Conservation (phyloP, 179 eudicot species). For the Beta macrorhiza region DNA sequence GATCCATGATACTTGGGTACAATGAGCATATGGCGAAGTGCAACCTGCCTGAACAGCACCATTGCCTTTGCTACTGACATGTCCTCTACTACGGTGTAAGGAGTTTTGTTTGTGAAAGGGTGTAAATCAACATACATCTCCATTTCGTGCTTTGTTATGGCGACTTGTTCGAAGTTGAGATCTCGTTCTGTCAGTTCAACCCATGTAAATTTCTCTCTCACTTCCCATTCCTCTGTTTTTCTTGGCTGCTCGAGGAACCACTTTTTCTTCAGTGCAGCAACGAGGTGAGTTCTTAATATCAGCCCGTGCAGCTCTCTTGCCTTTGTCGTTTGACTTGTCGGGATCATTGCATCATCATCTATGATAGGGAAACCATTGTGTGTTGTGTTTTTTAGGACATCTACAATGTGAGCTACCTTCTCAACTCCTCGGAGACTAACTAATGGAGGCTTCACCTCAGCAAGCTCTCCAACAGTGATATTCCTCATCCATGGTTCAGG, state of each 20-base stretch:
- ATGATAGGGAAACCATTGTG: slow-evolving; percentile 90
- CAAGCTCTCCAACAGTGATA: slow-evolving; percentile 73
- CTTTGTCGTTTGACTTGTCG: slow-evolving; percentile 33
- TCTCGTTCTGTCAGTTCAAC: slow-evolving; percentile 78
- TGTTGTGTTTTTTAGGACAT: slow-evolving; percentile 68
- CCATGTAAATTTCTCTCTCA: slow-evolving; percentile 66
- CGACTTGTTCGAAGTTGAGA: slow-evolving; percentile 58
- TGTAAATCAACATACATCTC: slow-evolving; percentile 80
- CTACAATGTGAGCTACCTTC: slow-evolving; percentile 74
- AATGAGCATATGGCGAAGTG: slow-evolving; percentile 85
- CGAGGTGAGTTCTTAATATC: slow-evolving; percentile 67
- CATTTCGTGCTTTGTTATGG: slow-evolving; percentile 70
- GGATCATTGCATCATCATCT: slow-evolving; percentile 41
- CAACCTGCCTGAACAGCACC: slow-evolving; percentile 90
- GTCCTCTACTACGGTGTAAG: slow-evolving; percentile 81
- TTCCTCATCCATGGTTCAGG: slow-evolving; percentile 98
- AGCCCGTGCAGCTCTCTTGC: slow-evolving; percentile 62
- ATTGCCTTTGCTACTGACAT: slow-evolving; percentile 90
- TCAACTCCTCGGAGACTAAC: slow-evolving; percentile 69
- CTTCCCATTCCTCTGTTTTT: slow-evolving; percentile 83
- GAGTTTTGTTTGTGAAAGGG: slow-evolving; percentile 83
- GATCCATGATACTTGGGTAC: slow-evolving; percentile 81
- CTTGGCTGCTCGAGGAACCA: slow-evolving; percentile 65
- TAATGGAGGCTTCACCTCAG: slow-evolving; percentile 74
- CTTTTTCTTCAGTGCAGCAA: slow-evolving; percentile 76